Base-by-base conservation (phyloP, 352 stramenopile species). In the Globisporangium lucens region DNA sequence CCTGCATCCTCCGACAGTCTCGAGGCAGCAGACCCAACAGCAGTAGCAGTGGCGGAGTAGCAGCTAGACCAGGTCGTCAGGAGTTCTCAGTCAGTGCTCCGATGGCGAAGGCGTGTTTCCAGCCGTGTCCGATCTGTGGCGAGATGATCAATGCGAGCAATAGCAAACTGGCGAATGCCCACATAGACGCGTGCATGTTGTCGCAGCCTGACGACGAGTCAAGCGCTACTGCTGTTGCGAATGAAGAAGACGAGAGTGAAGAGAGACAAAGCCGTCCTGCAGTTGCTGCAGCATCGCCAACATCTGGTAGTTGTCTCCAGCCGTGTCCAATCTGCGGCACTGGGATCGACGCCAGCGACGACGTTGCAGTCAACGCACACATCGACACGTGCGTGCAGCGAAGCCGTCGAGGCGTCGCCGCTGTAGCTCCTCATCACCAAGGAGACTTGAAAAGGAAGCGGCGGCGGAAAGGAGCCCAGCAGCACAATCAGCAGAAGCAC, bases 81-180 rank as follows among this genome's bases (percentile, higher is more conserved):
- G 33, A 10, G 20, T 29, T n/a, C 4, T 30, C 46, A 57, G 29
- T 15, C 12, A 41, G 41, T n/a, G 13, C 9, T 4, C 12, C 56
- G 58, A 22, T 27, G 0, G 4, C 33, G 2, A 56, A 24, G 9
- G 15, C 22, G 12, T 59, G 29, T 13, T 75, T 69, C 58, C 67
- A 76, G 41, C 77, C 80, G 12, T 90, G 83, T 65, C 83, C 83
- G 29, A 82, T 91, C 64, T 91, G 83, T 47, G 73, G 74, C 2
- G 77, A 83, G 27, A 64, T 73, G 12, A 69, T 91, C 41, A 80
- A 89, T 52, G 63, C 75, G 6, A 57, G 63, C 17, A 89, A 75
- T 66, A 79, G 75, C 29, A 71, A 82, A 36, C 68, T 76, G 22
- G 78, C 90, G 62, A 90, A 90, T 62, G 65, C 71, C 56, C 83